These are phyloP conservation scores for Cudoniella acicularis DNA, from an alignment of 495 filamentous ascomycete species.

Conservation along the genomic window DNA sequence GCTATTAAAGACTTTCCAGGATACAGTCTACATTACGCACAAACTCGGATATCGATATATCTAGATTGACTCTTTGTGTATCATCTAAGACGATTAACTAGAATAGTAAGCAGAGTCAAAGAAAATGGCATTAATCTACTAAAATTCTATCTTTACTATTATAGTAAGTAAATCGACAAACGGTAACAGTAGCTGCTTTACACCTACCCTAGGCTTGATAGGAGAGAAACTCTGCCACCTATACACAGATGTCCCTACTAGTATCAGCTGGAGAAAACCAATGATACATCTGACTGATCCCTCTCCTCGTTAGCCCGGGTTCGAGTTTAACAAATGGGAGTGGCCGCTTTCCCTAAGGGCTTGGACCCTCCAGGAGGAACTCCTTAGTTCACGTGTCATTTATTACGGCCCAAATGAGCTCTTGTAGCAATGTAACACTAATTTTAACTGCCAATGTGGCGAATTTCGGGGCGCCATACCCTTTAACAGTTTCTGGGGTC, in stretches of 20 bases:
- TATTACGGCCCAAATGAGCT: not conserved
- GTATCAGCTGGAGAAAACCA: not conserved
- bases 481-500: not conserved
- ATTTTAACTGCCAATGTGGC: not conserved
- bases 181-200: not conserved
- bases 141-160: conserved; percentile 2
- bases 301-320: not conserved
- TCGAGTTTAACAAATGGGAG: not conserved
- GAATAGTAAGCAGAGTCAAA: not conserved
- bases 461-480: not conserved
- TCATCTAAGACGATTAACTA: not conserved
- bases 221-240: not conserved
- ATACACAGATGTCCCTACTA: not conserved
- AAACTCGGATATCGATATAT: not conserved
- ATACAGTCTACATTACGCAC: not conserved
- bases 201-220: not conserved
- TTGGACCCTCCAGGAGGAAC: not conserved
- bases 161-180: conserved; percentile 1
- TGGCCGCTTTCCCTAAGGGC: not conserved
- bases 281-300: not conserved
- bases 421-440: not conserved
- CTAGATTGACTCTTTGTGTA: conserved; percentile 3
- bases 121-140: conserved; percentile 1
- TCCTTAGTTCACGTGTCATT: not conserved
- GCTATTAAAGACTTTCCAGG: not conserved